Conservation (phyloP, 2,329 filamentous ascomycete genomes). For the Xylaria sp. region DNA sequence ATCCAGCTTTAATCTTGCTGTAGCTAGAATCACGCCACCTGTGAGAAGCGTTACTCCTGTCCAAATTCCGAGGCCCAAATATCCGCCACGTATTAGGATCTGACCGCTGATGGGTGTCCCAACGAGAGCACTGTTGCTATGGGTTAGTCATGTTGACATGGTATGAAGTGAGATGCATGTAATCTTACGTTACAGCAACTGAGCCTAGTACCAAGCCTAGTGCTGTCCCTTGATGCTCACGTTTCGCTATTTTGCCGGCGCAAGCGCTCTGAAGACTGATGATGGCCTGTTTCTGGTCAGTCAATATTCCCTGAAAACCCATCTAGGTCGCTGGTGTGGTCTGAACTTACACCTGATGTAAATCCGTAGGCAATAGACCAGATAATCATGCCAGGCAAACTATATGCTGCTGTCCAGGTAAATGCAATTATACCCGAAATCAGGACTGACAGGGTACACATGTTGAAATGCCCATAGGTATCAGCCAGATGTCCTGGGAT, state of each 20-base stretch:
- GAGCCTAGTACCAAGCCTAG: constrained; percentile 50
- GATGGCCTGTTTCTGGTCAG: constrained; percentile 45
- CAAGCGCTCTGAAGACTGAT: constrained; percentile 54
- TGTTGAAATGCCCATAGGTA: constrained; percentile 32
- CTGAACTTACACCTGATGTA: constrained; percentile 47
- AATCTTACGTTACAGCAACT: constrained; percentile 49
- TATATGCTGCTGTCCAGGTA: constrained; percentile 50
- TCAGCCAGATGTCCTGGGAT: constrained; percentile 46
- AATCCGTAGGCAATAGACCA: constrained; percentile 54
- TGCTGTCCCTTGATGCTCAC: constrained; percentile 47
- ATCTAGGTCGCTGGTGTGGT: background rate
- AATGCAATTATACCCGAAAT: constrained; percentile 48
- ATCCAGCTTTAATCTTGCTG: constrained; percentile 24
- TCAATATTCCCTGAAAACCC: background rate
- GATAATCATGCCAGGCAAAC: constrained; percentile 49
- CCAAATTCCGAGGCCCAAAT: constrained; percentile 48
- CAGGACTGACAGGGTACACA: constrained; percentile 39
- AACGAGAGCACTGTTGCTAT: constrained; percentile 43
- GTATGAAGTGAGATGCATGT: background rate
- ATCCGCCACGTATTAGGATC: constrained; percentile 46
- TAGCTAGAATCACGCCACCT: constrained; percentile 35
- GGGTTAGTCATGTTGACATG: background rate
- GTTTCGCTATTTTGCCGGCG: constrained; percentile 48
- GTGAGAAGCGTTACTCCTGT: constrained; percentile 43
- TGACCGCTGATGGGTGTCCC: constrained; percentile 50